Percentiles rank a stretch among this genome's conserved stretches.
Evolutionary conservation across 495 filamentous ascomycete species (phyloP).

Genomic region (Penicillium subrubescens): DNA sequence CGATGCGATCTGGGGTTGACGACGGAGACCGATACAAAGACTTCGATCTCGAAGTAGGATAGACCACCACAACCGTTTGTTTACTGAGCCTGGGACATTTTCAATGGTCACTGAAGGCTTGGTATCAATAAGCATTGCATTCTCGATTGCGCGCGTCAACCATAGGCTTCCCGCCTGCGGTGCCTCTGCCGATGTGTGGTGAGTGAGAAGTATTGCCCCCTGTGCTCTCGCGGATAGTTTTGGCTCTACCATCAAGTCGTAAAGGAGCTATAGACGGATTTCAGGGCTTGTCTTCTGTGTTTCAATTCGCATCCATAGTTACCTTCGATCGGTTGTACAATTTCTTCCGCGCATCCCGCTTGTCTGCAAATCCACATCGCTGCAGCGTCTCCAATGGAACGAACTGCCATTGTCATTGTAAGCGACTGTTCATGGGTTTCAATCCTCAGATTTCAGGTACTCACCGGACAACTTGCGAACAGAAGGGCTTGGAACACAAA

Average conservation of each 20-base stretch:
- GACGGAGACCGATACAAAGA: slow-evolving; percentile 48
- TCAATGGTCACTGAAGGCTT: slow-evolving; percentile 24
- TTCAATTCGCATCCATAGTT: neutral
- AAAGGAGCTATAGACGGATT: neutral
- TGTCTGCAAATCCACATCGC: slow-evolving; percentile 45
- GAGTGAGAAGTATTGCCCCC: slow-evolving; percentile 47
- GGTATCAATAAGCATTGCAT: slow-evolving; percentile 46
- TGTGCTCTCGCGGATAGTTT: slow-evolving; percentile 39
- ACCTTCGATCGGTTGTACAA: slow-evolving; percentile 49
- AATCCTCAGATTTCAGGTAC: slow-evolving; percentile 5
- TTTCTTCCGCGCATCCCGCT: slow-evolving; percentile 42
- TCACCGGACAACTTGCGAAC: slow-evolving; percentile 49
- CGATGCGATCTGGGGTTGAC: slow-evolving; percentile 48
- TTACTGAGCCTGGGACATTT: slow-evolving; percentile 25
- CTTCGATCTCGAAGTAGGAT: slow-evolving; percentile 54
- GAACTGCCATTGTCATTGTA: slow-evolving; percentile 27
- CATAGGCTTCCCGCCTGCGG: slow-evolving; percentile 50
- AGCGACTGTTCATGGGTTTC: neutral
- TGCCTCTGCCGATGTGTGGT: slow-evolving; percentile 35
- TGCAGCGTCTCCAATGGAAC: slow-evolving; percentile 42
- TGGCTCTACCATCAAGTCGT: slow-evolving; percentile 32
- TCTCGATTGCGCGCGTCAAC: slow-evolving; percentile 49
- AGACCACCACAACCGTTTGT: slow-evolving; percentile 54
- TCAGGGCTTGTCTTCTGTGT: neutral
- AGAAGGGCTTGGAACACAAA: slow-evolving; percentile 53